These are phyloP conservation scores for Erysimum cheiri DNA, from an alignment of 441 rosid species.

Conservation along the genomic window DNA sequence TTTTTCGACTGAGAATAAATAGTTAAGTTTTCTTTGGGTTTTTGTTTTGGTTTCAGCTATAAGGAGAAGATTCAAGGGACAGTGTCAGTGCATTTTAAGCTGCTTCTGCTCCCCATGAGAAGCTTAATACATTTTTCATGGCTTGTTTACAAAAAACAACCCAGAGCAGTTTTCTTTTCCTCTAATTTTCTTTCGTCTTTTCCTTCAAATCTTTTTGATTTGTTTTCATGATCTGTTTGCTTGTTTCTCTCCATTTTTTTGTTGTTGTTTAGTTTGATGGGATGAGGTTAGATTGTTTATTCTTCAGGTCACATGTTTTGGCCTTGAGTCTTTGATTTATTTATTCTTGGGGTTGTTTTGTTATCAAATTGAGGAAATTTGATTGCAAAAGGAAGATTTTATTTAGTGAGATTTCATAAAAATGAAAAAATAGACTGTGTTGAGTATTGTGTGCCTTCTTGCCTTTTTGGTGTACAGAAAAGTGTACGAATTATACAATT, in stretches of 20 bases:
- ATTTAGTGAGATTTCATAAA: constrained; percentile 13
- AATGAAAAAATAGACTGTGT: constrained; percentile 4
- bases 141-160: constrained; percentile 40
- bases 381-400: constrained; percentile 28
- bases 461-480: constrained; percentile 25
- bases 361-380: constrained; percentile 40
- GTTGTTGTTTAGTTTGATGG: constrained; percentile 27
- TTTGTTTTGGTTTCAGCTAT: constrained; percentile 46
- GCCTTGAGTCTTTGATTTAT: constrained; percentile 46
- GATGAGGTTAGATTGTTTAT: constrained; percentile 37
- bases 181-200: constrained; percentile 21
- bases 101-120: constrained; percentile 79
- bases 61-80: constrained; percentile 60
- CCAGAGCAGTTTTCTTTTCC: constrained; percentile 24
- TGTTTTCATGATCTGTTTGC: constrained; percentile 28
- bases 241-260: constrained; percentile 13
- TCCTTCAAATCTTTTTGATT: constrained; percentile 26
- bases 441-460: constrained; percentile 8
- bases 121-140: constrained; percentile 45
- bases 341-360: constrained; percentile 46
- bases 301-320: constrained; percentile 41
- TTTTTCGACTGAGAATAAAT: neutral
- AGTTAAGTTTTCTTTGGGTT: constrained; percentile 30
- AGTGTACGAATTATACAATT: neutral
- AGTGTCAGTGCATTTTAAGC: constrained; percentile 84